phyloP scores from a whole-genome alignment of 805 yeast genomes.

The Saturnispora sanitii region DNA sequence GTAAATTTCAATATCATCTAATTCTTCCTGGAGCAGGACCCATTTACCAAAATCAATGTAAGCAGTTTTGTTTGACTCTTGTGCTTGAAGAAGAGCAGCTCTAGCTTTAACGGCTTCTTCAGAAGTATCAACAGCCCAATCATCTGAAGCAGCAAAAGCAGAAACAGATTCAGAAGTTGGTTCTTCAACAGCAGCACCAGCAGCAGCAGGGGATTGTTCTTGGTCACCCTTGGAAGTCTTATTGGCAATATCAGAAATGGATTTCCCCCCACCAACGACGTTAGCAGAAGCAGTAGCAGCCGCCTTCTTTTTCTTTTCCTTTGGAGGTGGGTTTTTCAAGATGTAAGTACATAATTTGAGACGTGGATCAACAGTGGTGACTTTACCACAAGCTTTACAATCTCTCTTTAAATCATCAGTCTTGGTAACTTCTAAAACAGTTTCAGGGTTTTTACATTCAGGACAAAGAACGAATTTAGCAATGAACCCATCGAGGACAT shows the following conservation, averaged over 20 bases:
- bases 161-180: conserved; percentile 35
- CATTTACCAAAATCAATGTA: conserved; percentile 84
- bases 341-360: conserved; percentile 83
- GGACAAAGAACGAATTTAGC: conserved; percentile 88
- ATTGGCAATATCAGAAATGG: conserved; percentile 70
- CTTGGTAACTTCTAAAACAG: conserved; percentile 74
- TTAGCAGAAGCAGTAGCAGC: conserved; percentile 67
- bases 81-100: conserved; percentile 65
- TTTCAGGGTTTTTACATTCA: conserved; percentile 94
- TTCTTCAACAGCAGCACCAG: neutral
- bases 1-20: conserved; percentile 81
- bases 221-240: conserved; percentile 24
- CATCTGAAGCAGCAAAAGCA: conserved; percentile 71
- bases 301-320: conserved; percentile 37
- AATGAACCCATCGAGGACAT: conserved; percentile 89
- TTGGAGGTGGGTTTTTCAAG: conserved; percentile 78
- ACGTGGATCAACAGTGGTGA: conserved; percentile 73
- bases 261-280: conserved; percentile 78
- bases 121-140: conserved; percentile 96
- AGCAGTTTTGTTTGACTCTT: conserved; percentile 34
- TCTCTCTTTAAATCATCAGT: conserved; percentile 74
- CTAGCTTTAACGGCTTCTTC: conserved; percentile 92
- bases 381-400: conserved; percentile 96
- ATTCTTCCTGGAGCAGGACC: conserved; percentile 48
- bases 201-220: no score